Evolutionary conservation across 805 yeast genomes (phyloP).

Genomic region (Saturnispora saitoi): DNA sequence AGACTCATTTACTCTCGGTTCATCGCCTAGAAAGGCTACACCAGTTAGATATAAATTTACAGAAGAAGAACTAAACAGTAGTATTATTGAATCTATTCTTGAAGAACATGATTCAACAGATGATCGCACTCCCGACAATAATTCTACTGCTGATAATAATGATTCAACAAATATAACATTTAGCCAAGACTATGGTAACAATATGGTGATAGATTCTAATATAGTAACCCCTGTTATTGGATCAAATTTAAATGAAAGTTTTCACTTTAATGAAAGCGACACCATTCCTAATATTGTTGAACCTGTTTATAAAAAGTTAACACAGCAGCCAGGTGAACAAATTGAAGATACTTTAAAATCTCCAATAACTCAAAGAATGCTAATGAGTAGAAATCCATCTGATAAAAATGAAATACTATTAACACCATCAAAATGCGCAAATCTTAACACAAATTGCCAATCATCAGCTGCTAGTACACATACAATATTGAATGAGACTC

Average conservation of each 20-base stretch:
- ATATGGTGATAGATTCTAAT: neutral
- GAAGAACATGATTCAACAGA: neutral
- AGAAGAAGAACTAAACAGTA: slow-evolving; percentile 24
- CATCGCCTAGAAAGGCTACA: slow-evolving; percentile 26
- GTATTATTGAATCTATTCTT: slow-evolving; percentile 12
- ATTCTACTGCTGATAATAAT: neutral
- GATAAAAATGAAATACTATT: neutral
- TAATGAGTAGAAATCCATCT: slow-evolving; percentile 8
- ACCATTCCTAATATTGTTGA: neutral
- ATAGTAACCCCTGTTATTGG: neutral
- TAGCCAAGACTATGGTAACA: neutral
- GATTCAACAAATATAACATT: neutral
- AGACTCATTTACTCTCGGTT: slow-evolving; percentile 14
- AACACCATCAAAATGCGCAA: neutral
- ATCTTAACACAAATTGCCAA: neutral
- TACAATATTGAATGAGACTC: neutral
- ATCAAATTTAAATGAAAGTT: neutral
- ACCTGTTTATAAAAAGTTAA: slow-evolving; percentile 8
- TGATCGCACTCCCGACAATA: neutral
- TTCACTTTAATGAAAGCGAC: neutral
- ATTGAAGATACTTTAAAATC: slow-evolving; percentile 1
- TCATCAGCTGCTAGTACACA: neutral
- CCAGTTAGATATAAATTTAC: slow-evolving; percentile 17
- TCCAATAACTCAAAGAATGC: slow-evolving; percentile 5
- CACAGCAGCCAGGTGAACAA: neutral